A percentile compares a stretch with the other conserved stretches of the same genome.
phyloP scores from a whole-genome alignment of 1,284 basidiomycete genomes.

The Trichosporon ovoides region DNA sequence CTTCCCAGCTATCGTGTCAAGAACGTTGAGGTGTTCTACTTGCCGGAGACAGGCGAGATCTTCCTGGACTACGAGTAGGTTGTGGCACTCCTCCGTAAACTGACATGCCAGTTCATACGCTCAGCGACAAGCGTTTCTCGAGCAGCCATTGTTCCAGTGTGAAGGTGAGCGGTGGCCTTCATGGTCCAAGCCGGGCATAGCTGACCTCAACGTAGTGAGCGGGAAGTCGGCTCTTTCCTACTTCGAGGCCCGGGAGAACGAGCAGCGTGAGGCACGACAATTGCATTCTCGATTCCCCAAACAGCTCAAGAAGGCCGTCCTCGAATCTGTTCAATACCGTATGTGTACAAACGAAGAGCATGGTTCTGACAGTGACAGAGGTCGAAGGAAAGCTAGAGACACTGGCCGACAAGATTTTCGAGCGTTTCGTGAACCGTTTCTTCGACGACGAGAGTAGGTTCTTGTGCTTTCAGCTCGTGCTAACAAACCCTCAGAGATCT shows the following conservation, averaged over 20 bases:
- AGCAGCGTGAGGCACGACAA: conserved; percentile 77
- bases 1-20: conserved; percentile 24
- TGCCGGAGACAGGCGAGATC: conserved; percentile 87
- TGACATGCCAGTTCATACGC: conserved; percentile 66
- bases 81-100: background rate
- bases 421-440: conserved; percentile 92
- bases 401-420: conserved; percentile 87
- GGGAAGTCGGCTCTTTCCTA: conserved; percentile 90
- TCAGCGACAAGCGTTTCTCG: conserved; percentile 86
- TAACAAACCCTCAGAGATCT: conserved; percentile 57
- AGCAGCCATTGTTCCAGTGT: conserved; percentile 58
- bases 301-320: conserved; percentile 82
- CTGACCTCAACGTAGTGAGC: conserved; percentile 56
- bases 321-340: conserved; percentile 94
- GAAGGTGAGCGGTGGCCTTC: conserved; percentile 32
- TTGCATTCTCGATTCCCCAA: conserved; percentile 88
- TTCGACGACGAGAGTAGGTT: conserved; percentile 80
- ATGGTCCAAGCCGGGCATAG: too few relatives aligned
- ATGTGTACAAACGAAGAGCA: conserved; percentile 47
- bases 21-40: conserved; percentile 69
- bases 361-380: conserved; percentile 55
- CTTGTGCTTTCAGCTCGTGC: conserved; percentile 11
- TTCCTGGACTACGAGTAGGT: conserved; percentile 89
- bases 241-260: conserved; percentile 87
- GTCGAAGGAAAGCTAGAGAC: conserved; percentile 92